Evolutionary conservation across 345 rosid genomes (phyloP), one percentile per base, ranked within the genome.

Genomic region (Euphorbia lathyris): DNA sequence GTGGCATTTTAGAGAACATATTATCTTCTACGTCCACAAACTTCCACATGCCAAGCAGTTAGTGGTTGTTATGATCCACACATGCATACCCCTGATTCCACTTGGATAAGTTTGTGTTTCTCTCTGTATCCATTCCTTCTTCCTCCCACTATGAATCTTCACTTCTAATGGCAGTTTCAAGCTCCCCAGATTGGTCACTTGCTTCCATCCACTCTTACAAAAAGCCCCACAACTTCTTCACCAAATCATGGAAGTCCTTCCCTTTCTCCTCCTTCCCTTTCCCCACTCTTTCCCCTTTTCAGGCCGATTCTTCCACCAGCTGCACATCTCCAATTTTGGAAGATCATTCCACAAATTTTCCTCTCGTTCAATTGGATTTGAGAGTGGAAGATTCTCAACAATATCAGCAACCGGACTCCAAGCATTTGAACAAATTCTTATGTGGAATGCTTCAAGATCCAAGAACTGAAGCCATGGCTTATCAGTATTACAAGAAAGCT

Each of bases 401-500:
- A 30, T 40, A 66, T 55, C 59, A 73, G 25, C 48, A 48, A 14
- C 83, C 83, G 16, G 88, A 71, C 30, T 63, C 76, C 0, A 68
- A 74, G 17, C 80, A 68, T 52, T 73, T 85, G 29, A 86, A 89
- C 69, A 71, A 67, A 13, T 82, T 84, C 30, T 66, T 90, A 51
- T 69, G 79, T 22, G 79, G 81, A 63, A 66, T 84, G 23, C 78
- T 89, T 23, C 76, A 29, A 63, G 84, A 87, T 75, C 84, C 85
- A 12, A 78, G 68, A 47, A 79, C 72, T 3, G 83, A 78, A 14
- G 71, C 76, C 14, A 36, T 84, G 3, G 90, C 87, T 7, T 82
- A 70, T 25, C 88, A 83, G 50, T 86, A 78, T 71, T 87, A 86
- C 74, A 76, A 78, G 81, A 82, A 88, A 81, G 92, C 87, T 16